These are phyloP conservation scores for Linnemannia exigua DNA, from an alignment of 192 early-diverging fungal species.

Conservation along the genomic window DNA sequence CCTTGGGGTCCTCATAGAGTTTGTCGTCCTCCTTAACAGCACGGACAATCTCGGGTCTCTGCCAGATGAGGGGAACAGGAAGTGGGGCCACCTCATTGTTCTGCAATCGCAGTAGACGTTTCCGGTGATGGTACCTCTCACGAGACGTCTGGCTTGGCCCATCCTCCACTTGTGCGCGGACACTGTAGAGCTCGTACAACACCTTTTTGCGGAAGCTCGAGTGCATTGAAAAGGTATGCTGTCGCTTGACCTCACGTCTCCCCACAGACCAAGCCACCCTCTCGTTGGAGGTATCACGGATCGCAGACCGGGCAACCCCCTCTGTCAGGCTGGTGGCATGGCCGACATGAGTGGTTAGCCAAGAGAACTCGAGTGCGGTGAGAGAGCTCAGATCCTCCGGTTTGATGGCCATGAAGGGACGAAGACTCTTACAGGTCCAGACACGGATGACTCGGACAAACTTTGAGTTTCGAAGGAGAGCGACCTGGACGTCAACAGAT, in stretches of 20 bases:
- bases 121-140: background rate
- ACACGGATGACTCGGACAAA: conserved; percentile 1
- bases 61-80: background rate
- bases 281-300: background rate
- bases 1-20: background rate
- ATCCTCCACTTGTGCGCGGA: background rate
- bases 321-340: background rate
- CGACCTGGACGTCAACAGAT: background rate
- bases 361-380: background rate
- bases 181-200: background rate
- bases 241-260: background rate
- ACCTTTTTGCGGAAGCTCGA: background rate
- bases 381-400: background rate
- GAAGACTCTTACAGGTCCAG: background rate
- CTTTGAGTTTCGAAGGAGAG: background rate
- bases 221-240: background rate
- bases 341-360: background rate
- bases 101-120: background rate
- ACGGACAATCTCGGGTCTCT: background rate
- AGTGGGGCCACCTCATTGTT: background rate
- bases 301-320: background rate
- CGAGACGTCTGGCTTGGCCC: background rate
- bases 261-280: background rate
- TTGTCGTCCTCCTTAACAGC: background rate
- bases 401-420: background rate